A percentile compares a stretch with the other conserved stretches of the same genome.
phyloP scores from a whole-genome alignment of 2,329 filamentous ascomycete species.

The Phialemoniopsis sp. region DNA sequence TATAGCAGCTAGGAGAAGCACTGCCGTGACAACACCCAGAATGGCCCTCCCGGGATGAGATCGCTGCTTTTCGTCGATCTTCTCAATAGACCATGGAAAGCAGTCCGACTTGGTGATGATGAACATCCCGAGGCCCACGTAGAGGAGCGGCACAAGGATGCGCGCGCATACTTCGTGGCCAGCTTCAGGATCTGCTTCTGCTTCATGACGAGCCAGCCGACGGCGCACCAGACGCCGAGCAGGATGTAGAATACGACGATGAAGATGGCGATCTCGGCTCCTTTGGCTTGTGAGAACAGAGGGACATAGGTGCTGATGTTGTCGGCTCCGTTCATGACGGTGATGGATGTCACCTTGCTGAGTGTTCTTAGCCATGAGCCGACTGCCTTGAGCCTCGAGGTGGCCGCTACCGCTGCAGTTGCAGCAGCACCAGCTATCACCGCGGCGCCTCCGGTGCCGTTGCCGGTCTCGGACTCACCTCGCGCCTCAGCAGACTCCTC shows the following conservation, averaged over 20 bases:
- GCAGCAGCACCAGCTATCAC: too few species aligned
- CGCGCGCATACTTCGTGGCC: slow-evolving; percentile 17
- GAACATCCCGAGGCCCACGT: slow-evolving; percentile 24
- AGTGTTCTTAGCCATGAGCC: slow-evolving; percentile 12
- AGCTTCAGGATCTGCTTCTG: slow-evolving; percentile 21
- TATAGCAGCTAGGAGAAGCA: not conserved
- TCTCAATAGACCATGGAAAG: slow-evolving; percentile 26
- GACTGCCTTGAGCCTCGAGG: not conserved
- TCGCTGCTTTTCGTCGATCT: slow-evolving; percentile 14
- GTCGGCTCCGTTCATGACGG: slow-evolving; percentile 27
- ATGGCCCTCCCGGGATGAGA: not conserved
- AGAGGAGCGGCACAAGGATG: slow-evolving; percentile 21
- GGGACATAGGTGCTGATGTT: slow-evolving; percentile 29
- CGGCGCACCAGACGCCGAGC: slow-evolving; percentile 23
- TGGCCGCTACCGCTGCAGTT: not conserved
- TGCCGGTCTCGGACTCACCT: too few species aligned
- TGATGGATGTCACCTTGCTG: slow-evolving; percentile 22
- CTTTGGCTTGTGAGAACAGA: slow-evolving; percentile 23
- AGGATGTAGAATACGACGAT: slow-evolving; percentile 24
- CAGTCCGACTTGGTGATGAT: slow-evolving; percentile 24
- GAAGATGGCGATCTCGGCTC: slow-evolving; percentile 25
- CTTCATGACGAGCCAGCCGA: slow-evolving; percentile 21
- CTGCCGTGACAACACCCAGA: not conserved
- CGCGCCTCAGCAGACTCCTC: too few species aligned
- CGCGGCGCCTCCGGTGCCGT: too few species aligned